Evolutionary conservation across 305 asterid genomes (phyloP).

Genomic region (Solanum aculeatissimum): DNA sequence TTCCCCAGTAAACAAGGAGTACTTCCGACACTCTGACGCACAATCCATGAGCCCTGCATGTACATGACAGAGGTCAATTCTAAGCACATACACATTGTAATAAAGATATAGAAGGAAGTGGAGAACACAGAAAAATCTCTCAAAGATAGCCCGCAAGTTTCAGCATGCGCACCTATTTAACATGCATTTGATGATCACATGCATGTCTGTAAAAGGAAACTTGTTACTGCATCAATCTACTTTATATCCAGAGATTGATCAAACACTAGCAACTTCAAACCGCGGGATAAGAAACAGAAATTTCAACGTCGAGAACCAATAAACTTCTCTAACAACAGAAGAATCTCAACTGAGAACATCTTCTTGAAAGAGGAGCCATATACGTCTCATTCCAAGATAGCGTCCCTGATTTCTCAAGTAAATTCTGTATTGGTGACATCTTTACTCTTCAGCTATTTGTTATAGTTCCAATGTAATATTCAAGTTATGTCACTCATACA

Average conservation of each 20-base stretch:
- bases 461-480: background rate
- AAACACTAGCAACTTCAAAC: background rate
- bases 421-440: background rate
- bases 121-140: background rate
- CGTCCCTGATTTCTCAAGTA: background rate
- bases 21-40: constrained; percentile 99
- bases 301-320: background rate
- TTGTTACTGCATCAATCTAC: background rate
- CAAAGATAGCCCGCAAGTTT: background rate
- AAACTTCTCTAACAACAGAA: background rate
- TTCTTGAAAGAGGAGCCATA: background rate
- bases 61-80: background rate
- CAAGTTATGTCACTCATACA: background rate
- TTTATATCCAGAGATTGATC: background rate
- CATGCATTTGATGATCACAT: background rate
- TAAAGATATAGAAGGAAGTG: background rate
- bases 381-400: background rate
- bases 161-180: background rate
- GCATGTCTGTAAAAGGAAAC: background rate
- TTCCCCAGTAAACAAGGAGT: constrained; percentile 89
- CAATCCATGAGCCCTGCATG: constrained; percentile 96
- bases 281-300: background rate
- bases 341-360: background rate
- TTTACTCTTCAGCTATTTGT: background rate
- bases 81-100: background rate